Evolutionary conservation across 352 stramenopile genomes (phyloP).

Genomic region (Globisporangium rhizosaccharum): DNA sequence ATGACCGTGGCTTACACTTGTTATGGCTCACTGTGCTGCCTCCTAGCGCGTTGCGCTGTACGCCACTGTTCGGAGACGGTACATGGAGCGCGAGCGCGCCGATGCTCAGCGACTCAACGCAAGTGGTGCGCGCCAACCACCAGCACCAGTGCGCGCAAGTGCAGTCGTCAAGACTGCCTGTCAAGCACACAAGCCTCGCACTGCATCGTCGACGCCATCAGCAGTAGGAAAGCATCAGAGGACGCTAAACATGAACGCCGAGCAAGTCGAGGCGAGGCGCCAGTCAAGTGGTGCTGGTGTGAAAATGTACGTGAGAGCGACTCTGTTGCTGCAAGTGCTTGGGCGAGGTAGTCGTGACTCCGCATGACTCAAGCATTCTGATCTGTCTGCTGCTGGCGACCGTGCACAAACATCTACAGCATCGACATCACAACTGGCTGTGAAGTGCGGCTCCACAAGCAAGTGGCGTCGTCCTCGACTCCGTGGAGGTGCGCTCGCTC

Average conservation of each 20-base stretch:
- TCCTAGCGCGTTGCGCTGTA: conserved; percentile 44
- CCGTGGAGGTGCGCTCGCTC: conserved; percentile 40
- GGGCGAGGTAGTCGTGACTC: neutral
- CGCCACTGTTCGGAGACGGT: conserved; percentile 42
- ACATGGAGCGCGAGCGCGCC: conserved; percentile 53
- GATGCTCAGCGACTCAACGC: conserved; percentile 10
- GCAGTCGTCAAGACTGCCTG: neutral
- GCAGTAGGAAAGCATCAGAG: neutral
- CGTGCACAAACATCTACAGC: conserved; percentile 12
- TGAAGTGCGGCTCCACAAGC: conserved; percentile 31
- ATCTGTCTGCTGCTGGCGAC: neutral
- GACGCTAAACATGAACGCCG: neutral
- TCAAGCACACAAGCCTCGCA: neutral
- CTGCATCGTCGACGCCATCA: neutral
- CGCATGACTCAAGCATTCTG: neutral
- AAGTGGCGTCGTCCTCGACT: conserved; percentile 27
- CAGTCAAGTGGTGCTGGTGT: conserved; percentile 14
- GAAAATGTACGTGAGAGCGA: conserved; percentile 10
- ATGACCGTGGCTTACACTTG: neutral
- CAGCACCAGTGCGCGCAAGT: neutral
- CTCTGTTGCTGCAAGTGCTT: neutral
- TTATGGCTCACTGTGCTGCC: neutral
- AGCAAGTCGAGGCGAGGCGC: neutral
- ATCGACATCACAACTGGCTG: conserved; percentile 33
- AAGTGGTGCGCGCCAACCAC: neutral